phyloP scores from a whole-genome alignment of 371 early-diverging fungal genomes.

The Actinomortierella ambigua region DNA sequence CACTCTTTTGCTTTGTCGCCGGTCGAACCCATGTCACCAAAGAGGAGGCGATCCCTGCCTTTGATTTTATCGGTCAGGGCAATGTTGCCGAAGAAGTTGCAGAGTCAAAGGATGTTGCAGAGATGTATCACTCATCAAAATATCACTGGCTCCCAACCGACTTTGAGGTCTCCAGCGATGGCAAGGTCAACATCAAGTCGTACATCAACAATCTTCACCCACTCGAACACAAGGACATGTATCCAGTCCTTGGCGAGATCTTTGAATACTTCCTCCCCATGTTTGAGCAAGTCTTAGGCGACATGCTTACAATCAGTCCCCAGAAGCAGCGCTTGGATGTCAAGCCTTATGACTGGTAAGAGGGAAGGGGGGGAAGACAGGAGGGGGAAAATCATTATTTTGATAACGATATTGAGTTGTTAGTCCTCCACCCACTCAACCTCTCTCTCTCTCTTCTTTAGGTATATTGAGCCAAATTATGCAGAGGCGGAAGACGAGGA shows the following conservation, averaged over 20 bases:
- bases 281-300: constrained; percentile 47
- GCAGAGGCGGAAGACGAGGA: constrained; percentile 3
- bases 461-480: constrained; percentile 13
- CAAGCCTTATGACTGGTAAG: constrained; percentile 27
- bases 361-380: too few species aligned
- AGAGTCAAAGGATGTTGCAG: too few species aligned
- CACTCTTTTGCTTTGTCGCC: constrained; percentile 51
- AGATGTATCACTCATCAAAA: constrained; percentile 9
- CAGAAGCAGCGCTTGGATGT: constrained; percentile 14
- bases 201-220: constrained; percentile 70
- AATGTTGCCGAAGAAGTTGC: not conserved
- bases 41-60: constrained; percentile 10
- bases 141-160: constrained; percentile 65
- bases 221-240: constrained; percentile 41
- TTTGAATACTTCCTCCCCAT: constrained; percentile 49
- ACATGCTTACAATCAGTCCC: constrained; percentile 14
- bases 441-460: too few species aligned
- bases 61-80: constrained; percentile 7
- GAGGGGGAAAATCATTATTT: not conserved
- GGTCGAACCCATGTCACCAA: constrained; percentile 14
- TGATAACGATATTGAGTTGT: too few species aligned
- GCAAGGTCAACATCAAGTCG: constrained; percentile 41
- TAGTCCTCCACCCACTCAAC: too few species aligned
- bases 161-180: constrained; percentile 45
- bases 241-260: constrained; percentile 40